Conservation (phyloP, 345 rosid genomes). For the Sisymbrium altissimum region DNA sequence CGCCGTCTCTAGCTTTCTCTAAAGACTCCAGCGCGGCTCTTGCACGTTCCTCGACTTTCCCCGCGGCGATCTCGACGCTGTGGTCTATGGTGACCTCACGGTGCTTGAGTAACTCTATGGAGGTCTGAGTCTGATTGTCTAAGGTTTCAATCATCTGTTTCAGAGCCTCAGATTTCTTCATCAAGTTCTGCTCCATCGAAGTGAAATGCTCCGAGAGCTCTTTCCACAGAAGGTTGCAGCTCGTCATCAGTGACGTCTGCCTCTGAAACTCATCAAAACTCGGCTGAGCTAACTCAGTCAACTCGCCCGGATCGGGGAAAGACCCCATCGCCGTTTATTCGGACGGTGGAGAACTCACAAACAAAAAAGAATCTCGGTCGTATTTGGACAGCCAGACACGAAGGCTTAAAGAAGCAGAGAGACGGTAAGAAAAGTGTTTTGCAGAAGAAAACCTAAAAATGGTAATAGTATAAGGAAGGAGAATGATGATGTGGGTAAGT, state of each 20-base stretch:
- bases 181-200: conserved; percentile 64
- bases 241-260: conserved; percentile 85
- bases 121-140: conserved; percentile 62
- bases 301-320: conserved; percentile 82
- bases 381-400: not conserved
- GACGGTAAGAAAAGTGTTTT: not conserved
- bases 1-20: conserved; percentile 9
- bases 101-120: conserved; percentile 64
- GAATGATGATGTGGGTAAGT: conserved; percentile 43
- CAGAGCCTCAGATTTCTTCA: conserved; percentile 70
- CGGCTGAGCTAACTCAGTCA: conserved; percentile 58
- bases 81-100: conserved; percentile 82
- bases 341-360: not conserved
- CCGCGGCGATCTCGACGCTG: conserved; percentile 68
- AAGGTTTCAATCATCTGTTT: conserved; percentile 60
- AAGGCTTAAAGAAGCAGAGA: not conserved
- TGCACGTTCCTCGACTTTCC: conserved; percentile 46
- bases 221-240: conserved; percentile 92
- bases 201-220: conserved; percentile 94
- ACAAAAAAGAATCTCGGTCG: not conserved
- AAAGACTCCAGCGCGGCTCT: conserved; percentile 25
- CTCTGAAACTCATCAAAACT: conserved; percentile 85
- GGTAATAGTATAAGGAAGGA: conserved; percentile 13
- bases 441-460: conserved; percentile 34
- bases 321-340: conserved; percentile 57